Evolutionary conservation across 257 asterid genomes (phyloP), one percentile per base, ranked within the genome.

Genomic region (Lantana camara): DNA sequence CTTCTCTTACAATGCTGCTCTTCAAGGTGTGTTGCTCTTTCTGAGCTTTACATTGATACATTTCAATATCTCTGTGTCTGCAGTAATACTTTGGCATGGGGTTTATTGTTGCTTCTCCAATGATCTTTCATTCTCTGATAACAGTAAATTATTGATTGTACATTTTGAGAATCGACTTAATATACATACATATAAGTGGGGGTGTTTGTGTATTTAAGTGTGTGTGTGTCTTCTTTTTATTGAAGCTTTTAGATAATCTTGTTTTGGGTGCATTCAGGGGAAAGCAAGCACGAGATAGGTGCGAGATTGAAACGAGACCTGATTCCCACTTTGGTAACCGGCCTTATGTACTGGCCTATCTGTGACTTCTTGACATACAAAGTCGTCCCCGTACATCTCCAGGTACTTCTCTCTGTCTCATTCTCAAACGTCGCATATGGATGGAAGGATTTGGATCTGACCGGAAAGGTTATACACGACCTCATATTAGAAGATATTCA

Each of bases 341-440:
- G 97, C 47, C 84, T 89, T 45, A 50, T 92, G 68, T 87, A 70
- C 79, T 92, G 96, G 98, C 98, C 98, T 12, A 5, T 82, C 9
- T 92, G 98, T 51, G 98, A 92, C 70, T 87, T 89, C 82, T 47
- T 92, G 57, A 89, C 97, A 20, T 89, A 70, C 84, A 92, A 80
- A 82, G 57, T 80, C 71, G 60, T 92, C 77, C 96, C 97, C 4
- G 87, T 89, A 67, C 96, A 82, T 76, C 81, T 92, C 45, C 95
- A 87, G 97, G 98, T 90, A 72, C 62, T 19, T 65, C n/a, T 41
- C 32, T 5, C 17, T 30, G 9, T 59, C 63, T 52, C 46, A 34
- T 32, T 57, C 42, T 48, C 32, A 19, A 57, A 15, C 4, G 32
- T 5, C 5, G 32, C 32, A 5, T 27, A 2, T 27, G 32, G 32